These are phyloP conservation scores for Exserohilum rostratum DNA, from an alignment of 2,329 filamentous ascomycete species.

Conservation along the genomic window DNA sequence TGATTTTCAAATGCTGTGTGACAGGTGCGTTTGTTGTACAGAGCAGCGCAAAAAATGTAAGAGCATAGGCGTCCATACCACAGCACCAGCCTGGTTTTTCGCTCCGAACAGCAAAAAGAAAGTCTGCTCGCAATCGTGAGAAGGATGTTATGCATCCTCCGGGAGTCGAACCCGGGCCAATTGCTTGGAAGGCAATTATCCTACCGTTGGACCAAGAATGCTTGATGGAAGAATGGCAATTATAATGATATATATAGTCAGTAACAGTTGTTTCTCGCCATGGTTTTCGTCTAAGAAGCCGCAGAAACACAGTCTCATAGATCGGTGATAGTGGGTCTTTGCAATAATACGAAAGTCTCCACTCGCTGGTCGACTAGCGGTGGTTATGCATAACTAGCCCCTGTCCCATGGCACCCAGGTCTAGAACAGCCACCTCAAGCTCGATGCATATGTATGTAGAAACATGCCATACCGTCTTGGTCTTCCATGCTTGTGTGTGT, in stretches of 20 bases:
- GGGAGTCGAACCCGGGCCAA: slow-evolving; percentile 8
- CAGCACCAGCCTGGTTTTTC: no score
- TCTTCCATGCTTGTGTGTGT: no score
- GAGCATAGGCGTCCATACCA: no score
- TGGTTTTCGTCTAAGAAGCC: no score
- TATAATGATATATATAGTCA: background rate
- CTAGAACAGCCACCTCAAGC: background rate
- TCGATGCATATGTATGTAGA: background rate
- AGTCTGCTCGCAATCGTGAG: slow-evolving; percentile 3
- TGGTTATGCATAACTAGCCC: no score
- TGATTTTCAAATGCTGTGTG: no score
- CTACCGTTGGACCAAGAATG: slow-evolving; percentile 9
- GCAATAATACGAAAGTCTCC: background rate
- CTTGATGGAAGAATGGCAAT: slow-evolving; percentile 4
- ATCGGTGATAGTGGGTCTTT: background rate
- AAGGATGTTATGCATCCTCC: slow-evolving; percentile 8
- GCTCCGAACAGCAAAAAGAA: background rate
- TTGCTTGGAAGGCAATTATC: slow-evolving; percentile 9
- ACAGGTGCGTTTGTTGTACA: no score
- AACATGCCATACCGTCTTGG: background rate
- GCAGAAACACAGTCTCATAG: background rate
- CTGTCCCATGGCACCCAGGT: background rate
- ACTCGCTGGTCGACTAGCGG: background rate
- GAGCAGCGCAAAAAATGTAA: no score
- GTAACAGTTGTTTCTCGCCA: background rate